phyloP scores from a whole-genome alignment of 306 rosid species.

The Dryas drummondii region DNA sequence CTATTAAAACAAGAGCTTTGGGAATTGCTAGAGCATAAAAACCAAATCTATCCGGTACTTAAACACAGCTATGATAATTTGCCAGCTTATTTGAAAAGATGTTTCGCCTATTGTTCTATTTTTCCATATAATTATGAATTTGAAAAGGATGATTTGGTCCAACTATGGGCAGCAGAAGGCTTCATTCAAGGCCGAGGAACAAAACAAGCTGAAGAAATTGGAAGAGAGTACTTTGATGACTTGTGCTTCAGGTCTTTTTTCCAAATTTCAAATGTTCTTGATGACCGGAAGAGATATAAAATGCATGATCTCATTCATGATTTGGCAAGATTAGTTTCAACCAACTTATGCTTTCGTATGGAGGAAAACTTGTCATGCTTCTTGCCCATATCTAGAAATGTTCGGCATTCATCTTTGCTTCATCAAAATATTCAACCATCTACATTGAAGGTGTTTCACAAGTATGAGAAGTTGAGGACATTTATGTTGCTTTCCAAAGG shows the following conservation, averaged over 20 bases:
- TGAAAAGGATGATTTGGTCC: conserved; percentile 22
- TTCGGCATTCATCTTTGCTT: conserved; percentile 20
- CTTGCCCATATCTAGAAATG: conserved; percentile 11
- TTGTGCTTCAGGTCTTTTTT: conserved; percentile 34
- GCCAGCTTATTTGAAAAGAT: conserved; percentile 14
- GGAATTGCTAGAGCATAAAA: conserved; percentile 6
- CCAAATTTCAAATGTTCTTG: conserved; percentile 18
- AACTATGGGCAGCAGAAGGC: conserved; percentile 49
- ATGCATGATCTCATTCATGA: conserved; percentile 42
- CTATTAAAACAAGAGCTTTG: conserved; percentile 23
- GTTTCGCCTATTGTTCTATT: conserved; percentile 34
- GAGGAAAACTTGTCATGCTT: conserved; percentile 10
- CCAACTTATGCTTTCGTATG: conserved; percentile 7
- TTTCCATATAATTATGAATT: conserved; percentile 31
- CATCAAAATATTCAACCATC: background rate
- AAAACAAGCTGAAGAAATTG: conserved; percentile 21
- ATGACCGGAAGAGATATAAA: background rate
- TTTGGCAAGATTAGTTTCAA: conserved; percentile 29
- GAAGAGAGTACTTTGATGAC: conserved; percentile 30
- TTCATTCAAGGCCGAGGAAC: conserved; percentile 9
- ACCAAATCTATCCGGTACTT: conserved; percentile 19
- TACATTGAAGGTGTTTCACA: background rate
- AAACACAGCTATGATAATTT: conserved; percentile 28
- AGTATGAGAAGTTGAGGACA: conserved; percentile 7
- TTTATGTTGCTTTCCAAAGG: background rate